Percentiles rank a stretch among this genome's conserved stretches.
phyloP scores from a whole-genome alignment of 148 eudicot species.

The Euryodendron excelsum region DNA sequence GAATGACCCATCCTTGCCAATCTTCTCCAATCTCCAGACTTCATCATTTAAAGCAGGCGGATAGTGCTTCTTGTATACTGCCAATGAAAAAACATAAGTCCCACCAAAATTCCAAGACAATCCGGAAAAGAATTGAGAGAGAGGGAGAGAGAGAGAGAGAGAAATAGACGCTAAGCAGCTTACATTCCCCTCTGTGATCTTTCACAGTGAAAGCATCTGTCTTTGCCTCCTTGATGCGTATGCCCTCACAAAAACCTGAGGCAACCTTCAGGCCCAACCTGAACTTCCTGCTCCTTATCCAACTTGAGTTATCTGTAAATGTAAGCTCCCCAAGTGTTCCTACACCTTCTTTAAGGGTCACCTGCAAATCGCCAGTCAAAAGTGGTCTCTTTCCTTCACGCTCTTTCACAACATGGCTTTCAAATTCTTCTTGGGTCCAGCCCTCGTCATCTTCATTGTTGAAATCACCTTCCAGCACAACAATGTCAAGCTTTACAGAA shows the following conservation, averaged over 20 bases:
- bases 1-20: slow-evolving; percentile 94
- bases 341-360: slow-evolving; percentile 86
- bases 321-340: slow-evolving; percentile 83
- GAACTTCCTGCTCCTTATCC: slow-evolving; percentile 91
- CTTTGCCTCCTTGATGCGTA: slow-evolving; percentile 80
- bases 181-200: slow-evolving; percentile 96
- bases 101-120: background rate
- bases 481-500: slow-evolving; percentile 66
- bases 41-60: slow-evolving; percentile 89
- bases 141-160: background rate
- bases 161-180: background rate
- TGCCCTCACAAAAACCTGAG: slow-evolving; percentile 62
- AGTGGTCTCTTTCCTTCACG: slow-evolving; percentile 90
- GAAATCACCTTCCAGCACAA: slow-evolving; percentile 90
- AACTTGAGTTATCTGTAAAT: slow-evolving; percentile 90
- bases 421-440: slow-evolving; percentile 79
- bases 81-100: slow-evolving; percentile 9
- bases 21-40: slow-evolving; percentile 96
- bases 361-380: slow-evolving; percentile 69
- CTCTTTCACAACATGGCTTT: slow-evolving; percentile 79
- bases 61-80: slow-evolving; percentile 94
- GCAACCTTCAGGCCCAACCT: slow-evolving; percentile 77
- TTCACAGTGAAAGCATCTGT: slow-evolving; percentile 89
- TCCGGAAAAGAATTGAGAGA: background rate
- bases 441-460: slow-evolving; percentile 84